These are phyloP conservation scores for Fraxinus anomala DNA, from an alignment of 257 asterid genomes.

Conservation along the genomic window DNA sequence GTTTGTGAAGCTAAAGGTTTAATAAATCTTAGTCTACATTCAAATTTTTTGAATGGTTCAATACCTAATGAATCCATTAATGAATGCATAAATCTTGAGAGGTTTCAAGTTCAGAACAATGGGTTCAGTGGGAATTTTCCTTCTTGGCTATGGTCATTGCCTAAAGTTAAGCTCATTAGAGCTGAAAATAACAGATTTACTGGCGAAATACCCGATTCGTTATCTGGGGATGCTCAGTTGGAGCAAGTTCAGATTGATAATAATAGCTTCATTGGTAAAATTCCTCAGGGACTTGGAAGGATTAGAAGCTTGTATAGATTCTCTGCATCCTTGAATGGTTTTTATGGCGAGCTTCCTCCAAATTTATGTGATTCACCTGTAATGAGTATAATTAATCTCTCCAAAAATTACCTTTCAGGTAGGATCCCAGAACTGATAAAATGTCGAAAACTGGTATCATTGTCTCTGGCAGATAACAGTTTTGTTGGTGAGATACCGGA, in stretches of 20 bases:
- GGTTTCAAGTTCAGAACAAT: conserved; percentile 83
- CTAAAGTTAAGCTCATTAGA: conserved; percentile 67
- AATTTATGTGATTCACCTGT: conserved; percentile 82
- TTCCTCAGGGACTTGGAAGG: conserved; percentile 73
- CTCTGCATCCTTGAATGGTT: conserved; percentile 66
- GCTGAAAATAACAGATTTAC: conserved; percentile 76
- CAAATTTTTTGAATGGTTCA: conserved; percentile 67
- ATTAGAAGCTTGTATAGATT: conserved; percentile 65
- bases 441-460: conserved; percentile 67
- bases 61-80: conserved; percentile 47
- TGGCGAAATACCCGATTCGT: conserved; percentile 76
- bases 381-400: conserved; percentile 76
- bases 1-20: conserved; percentile 64
- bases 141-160: conserved; percentile 67
- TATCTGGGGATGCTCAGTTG: conserved; percentile 63
- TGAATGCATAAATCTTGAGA: conserved; percentile 65
- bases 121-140: conserved; percentile 67
- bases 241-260: conserved; percentile 94
- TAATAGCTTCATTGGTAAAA: conserved; percentile 57
- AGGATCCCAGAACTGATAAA: conserved; percentile 62
- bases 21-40: conserved; percentile 51
- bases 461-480: conserved; percentile 68
- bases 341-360: conserved; percentile 78
- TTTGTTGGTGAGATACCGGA: conserved; percentile 69
- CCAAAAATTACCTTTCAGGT: conserved; percentile 66